Evolutionary conservation across 164 flowering plant genomes (phyloP).

Genomic region (Echeveria elegans): DNA sequence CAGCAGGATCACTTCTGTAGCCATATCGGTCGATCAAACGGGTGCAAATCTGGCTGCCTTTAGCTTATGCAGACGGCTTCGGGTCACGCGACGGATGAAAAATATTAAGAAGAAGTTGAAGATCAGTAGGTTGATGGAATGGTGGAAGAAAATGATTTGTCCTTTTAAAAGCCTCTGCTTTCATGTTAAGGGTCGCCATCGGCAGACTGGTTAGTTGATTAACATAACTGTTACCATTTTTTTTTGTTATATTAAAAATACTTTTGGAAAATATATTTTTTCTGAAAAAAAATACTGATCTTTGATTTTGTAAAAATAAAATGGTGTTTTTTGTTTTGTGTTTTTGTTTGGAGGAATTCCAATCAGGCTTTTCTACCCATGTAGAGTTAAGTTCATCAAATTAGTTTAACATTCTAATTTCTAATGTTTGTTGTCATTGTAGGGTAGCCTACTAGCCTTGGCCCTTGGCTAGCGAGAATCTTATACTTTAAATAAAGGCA

Average conservation of each 20-base stretch:
- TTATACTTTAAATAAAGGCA: neutral
- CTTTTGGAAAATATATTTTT: neutral
- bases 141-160: conserved; percentile 26
- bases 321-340: too few species aligned
- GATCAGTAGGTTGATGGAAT: conserved; percentile 21
- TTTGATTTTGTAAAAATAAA: too few species aligned
- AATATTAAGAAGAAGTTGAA: conserved; percentile 7
- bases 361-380: neutral
- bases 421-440: neutral
- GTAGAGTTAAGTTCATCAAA: neutral
- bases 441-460: too few species aligned
- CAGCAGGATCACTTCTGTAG: too few species aligned
- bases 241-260: too few species aligned
- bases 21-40: neutral
- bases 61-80: neutral
- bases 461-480: too few species aligned
- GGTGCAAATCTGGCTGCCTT: conserved; percentile 8
- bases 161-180: conserved; percentile 30
- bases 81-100: neutral
- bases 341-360: neutral
- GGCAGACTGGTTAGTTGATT: conserved; percentile 16
- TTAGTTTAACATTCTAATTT: neutral
- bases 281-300: too few species aligned
- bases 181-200: conserved; percentile 31
- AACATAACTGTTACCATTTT: too few species aligned